Conservation (phyloP, 495 filamentous ascomycete species). For the Paragyromitra xinjiangensis region DNA sequence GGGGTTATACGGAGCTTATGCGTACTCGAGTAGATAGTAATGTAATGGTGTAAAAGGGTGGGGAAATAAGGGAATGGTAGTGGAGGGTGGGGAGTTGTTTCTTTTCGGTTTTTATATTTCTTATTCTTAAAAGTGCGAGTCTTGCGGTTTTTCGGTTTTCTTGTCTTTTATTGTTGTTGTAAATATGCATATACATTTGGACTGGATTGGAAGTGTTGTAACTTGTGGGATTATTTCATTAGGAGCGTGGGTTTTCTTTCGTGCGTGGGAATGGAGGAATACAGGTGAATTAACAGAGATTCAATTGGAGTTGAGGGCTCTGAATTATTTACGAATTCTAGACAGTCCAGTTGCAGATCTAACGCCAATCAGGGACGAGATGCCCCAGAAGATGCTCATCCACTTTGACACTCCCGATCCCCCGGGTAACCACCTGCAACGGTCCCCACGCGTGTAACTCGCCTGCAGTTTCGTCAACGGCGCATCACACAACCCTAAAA, state of each 20-base stretch:
- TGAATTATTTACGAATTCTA: background rate
- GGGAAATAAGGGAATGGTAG: background rate
- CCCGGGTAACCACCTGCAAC: constrained; percentile 22
- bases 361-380: background rate
- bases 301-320: background rate
- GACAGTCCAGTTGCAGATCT: too few species aligned
- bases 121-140: constrained; percentile 15
- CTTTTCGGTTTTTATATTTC: constrained; percentile 13
- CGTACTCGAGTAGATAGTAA: constrained; percentile 4
- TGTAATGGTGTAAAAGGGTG: constrained; percentile 14
- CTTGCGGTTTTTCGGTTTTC: background rate
- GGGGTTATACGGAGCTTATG: background rate
- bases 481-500: constrained; percentile 17
- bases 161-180: constrained; percentile 2
- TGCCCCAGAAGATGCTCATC: background rate
- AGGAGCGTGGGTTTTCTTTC: background rate
- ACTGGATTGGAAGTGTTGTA: background rate
- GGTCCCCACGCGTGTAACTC: constrained; percentile 12
- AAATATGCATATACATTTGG: constrained; percentile 30
- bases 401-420: background rate
- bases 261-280: background rate
- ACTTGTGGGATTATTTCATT: constrained; percentile 12
- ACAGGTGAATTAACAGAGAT: background rate
- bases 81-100: constrained; percentile 2
- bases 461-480: constrained; percentile 14